Evolutionary conservation across 208 protist species (phyloP).

Genomic region (Sergeia podlipaevii): DNA sequence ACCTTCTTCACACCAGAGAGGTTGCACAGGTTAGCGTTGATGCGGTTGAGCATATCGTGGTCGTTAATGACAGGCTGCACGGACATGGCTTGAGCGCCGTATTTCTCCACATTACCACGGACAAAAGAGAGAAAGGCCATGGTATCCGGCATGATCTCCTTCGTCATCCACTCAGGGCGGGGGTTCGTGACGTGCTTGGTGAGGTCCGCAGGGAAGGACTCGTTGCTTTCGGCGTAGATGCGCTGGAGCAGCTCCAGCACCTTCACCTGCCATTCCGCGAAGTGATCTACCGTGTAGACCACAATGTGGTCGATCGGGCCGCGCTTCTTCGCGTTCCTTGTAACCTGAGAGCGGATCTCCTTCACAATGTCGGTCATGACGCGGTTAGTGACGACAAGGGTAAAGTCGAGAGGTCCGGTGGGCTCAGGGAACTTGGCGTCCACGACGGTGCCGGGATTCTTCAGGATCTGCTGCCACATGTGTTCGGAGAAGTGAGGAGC

Average conservation of each 20-base stretch:
- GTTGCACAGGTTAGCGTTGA: constrained; percentile 52
- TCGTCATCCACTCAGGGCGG: constrained; percentile 58
- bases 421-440: constrained; percentile 51
- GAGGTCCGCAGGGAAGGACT: constrained; percentile 59
- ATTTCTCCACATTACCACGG: constrained; percentile 73
- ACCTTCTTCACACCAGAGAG: constrained; percentile 64
- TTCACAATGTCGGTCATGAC: constrained; percentile 83
- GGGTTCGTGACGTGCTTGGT: constrained; percentile 61
- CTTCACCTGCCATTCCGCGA: constrained; percentile 75
- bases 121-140: constrained; percentile 91
- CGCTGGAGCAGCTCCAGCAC: constrained; percentile 60
- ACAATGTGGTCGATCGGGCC: constrained; percentile 50
- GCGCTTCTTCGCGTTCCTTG: constrained; percentile 78
- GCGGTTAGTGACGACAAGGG: constrained; percentile 59
- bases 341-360: constrained; percentile 82
- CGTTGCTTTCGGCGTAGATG: constrained; percentile 48
- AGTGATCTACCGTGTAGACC: constrained; percentile 68
- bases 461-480: constrained; percentile 91
- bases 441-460: constrained; percentile 56
- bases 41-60: constrained; percentile 31
- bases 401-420: constrained; percentile 71
- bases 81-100: constrained; percentile 68
- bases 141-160: constrained; percentile 73
- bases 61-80: constrained; percentile 71
- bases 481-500: constrained; percentile 96